Conservation (phyloP, 331 rosid genomes). For the Acacia concinna region DNA sequence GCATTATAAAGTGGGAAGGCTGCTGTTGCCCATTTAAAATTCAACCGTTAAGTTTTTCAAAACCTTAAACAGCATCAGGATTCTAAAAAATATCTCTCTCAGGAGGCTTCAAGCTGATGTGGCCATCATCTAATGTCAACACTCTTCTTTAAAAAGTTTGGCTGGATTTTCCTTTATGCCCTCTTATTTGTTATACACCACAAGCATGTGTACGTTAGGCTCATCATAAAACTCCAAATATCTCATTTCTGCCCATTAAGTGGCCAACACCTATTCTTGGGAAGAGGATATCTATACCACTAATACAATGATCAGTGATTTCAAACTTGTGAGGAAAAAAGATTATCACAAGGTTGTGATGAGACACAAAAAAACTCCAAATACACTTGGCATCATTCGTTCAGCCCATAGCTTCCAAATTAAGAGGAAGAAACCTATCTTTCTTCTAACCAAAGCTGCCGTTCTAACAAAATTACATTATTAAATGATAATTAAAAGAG, state of each 20-base stretch:
- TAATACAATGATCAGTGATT: neutral
- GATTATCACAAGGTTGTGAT: conserved; percentile 15
- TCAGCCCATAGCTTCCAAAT: neutral
- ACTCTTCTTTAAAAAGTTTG: neutral
- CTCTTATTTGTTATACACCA: conserved; percentile 16
- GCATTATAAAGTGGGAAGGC: too few relatives aligned
- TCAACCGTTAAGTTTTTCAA: too few relatives aligned
- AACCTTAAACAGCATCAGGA: too few relatives aligned
- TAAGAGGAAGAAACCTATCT: neutral
- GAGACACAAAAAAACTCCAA: neutral
- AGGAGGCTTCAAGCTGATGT: too few relatives aligned
- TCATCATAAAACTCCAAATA: neutral
- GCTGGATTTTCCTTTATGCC: conserved; percentile 5
- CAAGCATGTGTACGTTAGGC: neutral
- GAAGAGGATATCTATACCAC: neutral
- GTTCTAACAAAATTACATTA: conserved; percentile 11
- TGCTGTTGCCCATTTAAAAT: too few relatives aligned
- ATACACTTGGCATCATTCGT: neutral
- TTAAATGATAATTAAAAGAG: neutral
- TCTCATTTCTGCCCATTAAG: conserved; percentile 19
- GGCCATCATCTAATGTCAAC: too few relatives aligned
- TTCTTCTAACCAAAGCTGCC: neutral
- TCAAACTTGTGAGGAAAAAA: neutral
- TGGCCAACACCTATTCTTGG: conserved; percentile 16
- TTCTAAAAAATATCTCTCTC: too few relatives aligned